Evolutionary conservation across 2,329 filamentous ascomycete genomes (phyloP).

Genomic region (Colletotrichum camelliae): DNA sequence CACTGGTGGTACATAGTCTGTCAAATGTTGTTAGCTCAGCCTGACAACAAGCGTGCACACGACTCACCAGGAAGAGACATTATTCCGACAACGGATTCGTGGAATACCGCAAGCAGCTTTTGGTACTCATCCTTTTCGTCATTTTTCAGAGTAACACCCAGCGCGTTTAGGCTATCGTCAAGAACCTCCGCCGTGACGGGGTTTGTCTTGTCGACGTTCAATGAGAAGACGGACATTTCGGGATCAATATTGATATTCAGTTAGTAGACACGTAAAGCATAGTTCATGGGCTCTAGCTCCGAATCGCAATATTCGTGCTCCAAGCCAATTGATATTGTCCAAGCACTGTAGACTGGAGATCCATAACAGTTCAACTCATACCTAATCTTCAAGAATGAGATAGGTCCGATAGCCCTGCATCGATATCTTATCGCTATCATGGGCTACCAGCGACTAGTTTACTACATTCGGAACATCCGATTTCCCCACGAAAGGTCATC

Average conservation of each 20-base stretch:
- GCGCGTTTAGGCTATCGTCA: neutral
- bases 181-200: neutral
- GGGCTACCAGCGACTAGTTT: neutral
- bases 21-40: neutral
- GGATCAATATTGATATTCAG: neutral
- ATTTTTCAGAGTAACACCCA: neutral
- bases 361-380: neutral
- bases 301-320: neutral
- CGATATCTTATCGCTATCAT: neutral
- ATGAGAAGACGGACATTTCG: slow-evolving; percentile 5
- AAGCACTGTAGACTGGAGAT: neutral
- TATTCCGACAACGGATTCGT: neutral
- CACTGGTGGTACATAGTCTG: neutral
- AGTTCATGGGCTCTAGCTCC: neutral
- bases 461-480: neutral
- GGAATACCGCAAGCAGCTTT: slow-evolving; percentile 3
- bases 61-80: neutral
- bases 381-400: neutral
- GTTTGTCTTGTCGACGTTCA: neutral
- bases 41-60: accelerated
- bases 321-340: neutral
- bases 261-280: neutral
- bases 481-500: neutral
- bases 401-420: neutral
- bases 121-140: slow-evolving; percentile 2